These are phyloP conservation scores for Talaromyces amestolkiae DNA, from an alignment of 2,329 filamentous ascomycete genomes.

Conservation along the genomic window DNA sequence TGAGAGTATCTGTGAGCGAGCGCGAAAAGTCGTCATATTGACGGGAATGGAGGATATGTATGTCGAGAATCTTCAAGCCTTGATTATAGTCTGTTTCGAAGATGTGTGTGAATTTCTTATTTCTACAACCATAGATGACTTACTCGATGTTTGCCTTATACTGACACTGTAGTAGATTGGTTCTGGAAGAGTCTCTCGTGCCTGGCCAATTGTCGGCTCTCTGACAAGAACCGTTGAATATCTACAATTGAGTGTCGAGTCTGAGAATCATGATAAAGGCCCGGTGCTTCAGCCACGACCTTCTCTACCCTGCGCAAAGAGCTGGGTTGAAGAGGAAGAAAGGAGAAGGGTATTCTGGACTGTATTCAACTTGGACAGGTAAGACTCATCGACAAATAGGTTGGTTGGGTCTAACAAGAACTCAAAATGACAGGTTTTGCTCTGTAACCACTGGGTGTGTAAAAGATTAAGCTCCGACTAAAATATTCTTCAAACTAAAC, in stretches of 20 bases:
- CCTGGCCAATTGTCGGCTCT: conserved; percentile 40
- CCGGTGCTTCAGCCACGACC: conserved; percentile 29
- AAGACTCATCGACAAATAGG: conserved; percentile 8
- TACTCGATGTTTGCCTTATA: not conserved
- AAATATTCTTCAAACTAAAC: not conserved
- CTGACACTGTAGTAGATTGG: conserved; percentile 26
- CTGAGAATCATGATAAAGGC: conserved; percentile 27
- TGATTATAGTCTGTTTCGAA: conserved; percentile 37
- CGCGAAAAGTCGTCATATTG: conserved; percentile 20
- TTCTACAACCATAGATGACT: not conserved
- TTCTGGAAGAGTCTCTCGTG: conserved; percentile 30
- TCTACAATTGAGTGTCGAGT: conserved; percentile 36
- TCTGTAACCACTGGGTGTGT: not conserved
- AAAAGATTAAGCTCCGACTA: not conserved
- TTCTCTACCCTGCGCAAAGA: conserved; percentile 29
- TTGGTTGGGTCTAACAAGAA: not conserved
- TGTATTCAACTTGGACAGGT: conserved; percentile 42
- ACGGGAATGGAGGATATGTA: conserved; percentile 23
- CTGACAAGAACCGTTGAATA: conserved; percentile 41
- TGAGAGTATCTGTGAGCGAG: conserved; percentile 1
- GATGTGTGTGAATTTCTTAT: conserved; percentile 28
- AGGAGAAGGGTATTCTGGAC: conserved; percentile 44
- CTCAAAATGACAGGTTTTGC: not conserved
- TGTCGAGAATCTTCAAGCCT: conserved; percentile 28
- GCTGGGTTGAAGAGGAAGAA: conserved; percentile 41